phyloP scores from a whole-genome alignment of 2,329 filamentous ascomycete genomes.

The Sarocladium brachiariae region DNA sequence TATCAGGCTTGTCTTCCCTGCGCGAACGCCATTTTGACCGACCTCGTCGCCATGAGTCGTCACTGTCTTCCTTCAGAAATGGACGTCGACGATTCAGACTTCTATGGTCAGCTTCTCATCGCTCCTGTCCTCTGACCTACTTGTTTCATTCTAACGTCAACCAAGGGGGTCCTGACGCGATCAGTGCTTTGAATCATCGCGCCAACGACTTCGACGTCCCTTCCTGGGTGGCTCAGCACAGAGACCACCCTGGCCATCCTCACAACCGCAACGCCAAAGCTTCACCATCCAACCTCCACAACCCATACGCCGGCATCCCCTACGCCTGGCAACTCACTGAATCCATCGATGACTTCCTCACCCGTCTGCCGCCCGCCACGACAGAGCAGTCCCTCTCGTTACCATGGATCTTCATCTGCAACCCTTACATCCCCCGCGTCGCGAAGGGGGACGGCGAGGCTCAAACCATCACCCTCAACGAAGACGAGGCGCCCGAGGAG shows the following conservation, averaged over 20 bases:
- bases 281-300: constrained; percentile 38
- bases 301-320: constrained; percentile 48
- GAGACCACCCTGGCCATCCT: constrained; percentile 21
- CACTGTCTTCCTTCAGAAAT: constrained; percentile 17
- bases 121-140: not conserved
- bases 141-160: not conserved
- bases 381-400: constrained; percentile 39
- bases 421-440: constrained; percentile 46
- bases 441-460: constrained; percentile 21
- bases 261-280: constrained; percentile 11
- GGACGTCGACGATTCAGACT: constrained; percentile 46
- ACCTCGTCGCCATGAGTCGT: not conserved
- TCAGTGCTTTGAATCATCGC: constrained; percentile 39
- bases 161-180: constrained; percentile 48
- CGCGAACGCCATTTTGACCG: not conserved
- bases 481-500: constrained; percentile 42
- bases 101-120: constrained; percentile 39
- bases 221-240: constrained; percentile 32
- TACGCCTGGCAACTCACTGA: constrained; percentile 60
- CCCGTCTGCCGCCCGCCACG: constrained; percentile 59
- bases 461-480: constrained; percentile 30
- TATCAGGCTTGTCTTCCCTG: too few relatives aligned
- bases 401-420: constrained; percentile 69
- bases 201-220: constrained; percentile 43
- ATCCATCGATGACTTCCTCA: constrained; percentile 57